Evolutionary conservation across 768 basidiomycete species (phyloP).

Genomic region (Mycena filopes): DNA sequence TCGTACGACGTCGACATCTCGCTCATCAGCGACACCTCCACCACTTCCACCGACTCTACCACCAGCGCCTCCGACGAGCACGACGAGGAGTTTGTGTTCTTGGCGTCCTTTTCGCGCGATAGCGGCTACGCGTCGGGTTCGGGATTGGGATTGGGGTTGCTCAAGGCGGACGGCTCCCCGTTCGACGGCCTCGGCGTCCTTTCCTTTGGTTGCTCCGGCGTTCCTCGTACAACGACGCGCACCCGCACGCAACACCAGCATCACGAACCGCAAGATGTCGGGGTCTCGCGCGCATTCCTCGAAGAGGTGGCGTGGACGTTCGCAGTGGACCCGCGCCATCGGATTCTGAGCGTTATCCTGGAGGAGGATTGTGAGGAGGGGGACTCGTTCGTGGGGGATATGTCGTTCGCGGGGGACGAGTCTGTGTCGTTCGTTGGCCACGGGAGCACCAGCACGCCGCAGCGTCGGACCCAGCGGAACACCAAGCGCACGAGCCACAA

Average conservation of each 20-base stretch:
- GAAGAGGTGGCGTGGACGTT: constrained; percentile 30
- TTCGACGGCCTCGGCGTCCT: constrained; percentile 33
- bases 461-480: too few relatives aligned
- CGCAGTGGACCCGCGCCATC: constrained; percentile 25
- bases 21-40: constrained; percentile 30
- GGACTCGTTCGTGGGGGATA: neutral
- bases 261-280: neutral
- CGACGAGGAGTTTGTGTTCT: too few relatives aligned
- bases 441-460: neutral
- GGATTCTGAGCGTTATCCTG: constrained; percentile 14
- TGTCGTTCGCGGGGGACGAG: neutral
- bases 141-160: constrained; percentile 25
- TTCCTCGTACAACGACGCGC: neutral
- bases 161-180: constrained; percentile 26
- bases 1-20: constrained; percentile 19
- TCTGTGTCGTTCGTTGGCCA: too few relatives aligned
- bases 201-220: constrained; percentile 21
- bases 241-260: neutral
- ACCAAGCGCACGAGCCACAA: neutral
- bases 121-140: too few relatives aligned
- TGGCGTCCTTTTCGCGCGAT: too few relatives aligned
- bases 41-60: neutral
- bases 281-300: constrained; percentile 27
- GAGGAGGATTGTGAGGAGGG: constrained; percentile 10
- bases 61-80: neutral